Evolutionary conservation across 176 grass and related monocot species (phyloP).

Genomic region (Ensete glaucum): DNA sequence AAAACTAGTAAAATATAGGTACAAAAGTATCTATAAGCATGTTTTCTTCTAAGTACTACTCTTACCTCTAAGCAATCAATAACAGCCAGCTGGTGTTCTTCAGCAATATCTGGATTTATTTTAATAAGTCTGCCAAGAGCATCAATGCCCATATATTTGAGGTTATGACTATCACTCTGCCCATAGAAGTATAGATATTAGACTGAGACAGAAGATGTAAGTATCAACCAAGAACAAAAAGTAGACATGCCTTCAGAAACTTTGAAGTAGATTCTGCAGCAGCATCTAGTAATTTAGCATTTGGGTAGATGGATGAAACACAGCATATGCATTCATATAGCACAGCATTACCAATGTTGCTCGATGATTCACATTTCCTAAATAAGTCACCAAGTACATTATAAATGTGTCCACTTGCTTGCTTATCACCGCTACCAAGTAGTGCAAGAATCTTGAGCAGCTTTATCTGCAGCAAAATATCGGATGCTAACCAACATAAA

Average conservation of each 20-base stretch:
- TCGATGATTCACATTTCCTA: constrained; percentile 84
- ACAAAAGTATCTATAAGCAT: too few species aligned
- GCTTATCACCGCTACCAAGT: constrained; percentile 83
- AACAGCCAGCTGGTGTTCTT: constrained; percentile 96
- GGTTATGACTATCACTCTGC: constrained; percentile 98
- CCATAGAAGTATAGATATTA: constrained; percentile 13
- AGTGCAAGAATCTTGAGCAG: constrained; percentile 92
- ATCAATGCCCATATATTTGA: constrained; percentile 99
- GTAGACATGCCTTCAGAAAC: constrained; percentile 73
- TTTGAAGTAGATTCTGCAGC: constrained; percentile 95
- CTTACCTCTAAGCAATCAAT: constrained; percentile 99
- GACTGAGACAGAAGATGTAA: background rate
- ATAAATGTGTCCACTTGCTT: constrained; percentile 89
- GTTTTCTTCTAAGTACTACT: too few species aligned
- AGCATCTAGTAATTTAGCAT: constrained; percentile 77
- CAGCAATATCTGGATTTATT: constrained; percentile 99
- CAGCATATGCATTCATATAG: constrained; percentile 95
- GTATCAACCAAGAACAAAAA: constrained; percentile 11
- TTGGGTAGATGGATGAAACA: constrained; percentile 93
- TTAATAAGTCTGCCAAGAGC: constrained; percentile 89
- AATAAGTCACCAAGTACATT: constrained; percentile 80
- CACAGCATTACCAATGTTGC: constrained; percentile 98
- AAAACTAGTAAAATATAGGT: too few species aligned
- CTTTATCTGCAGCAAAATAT: constrained; percentile 66
- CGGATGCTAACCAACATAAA: background rate